Evolutionary conservation across 768 basidiomycete genomes (phyloP).

Genomic region (Macrolepiota fuliginosa): DNA sequence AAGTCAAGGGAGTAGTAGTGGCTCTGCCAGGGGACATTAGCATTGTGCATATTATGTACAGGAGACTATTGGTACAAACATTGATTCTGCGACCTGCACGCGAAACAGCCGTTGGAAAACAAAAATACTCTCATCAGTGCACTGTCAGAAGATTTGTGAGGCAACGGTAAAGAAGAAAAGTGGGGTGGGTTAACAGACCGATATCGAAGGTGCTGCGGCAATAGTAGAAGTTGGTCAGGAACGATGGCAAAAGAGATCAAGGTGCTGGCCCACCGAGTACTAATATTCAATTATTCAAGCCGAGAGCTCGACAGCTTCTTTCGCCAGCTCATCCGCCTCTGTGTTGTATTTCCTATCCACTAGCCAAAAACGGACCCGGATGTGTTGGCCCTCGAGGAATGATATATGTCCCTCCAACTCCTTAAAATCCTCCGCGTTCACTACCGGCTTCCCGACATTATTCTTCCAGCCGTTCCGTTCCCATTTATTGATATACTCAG

Average conservation of each 20-base stretch:
- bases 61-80: too few species aligned
- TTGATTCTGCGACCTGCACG: too few species aligned
- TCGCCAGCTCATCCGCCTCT: not conserved
- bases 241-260: too few species aligned
- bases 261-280: not conserved
- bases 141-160: too few species aligned
- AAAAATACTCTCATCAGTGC: too few species aligned
- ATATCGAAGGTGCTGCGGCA: too few species aligned
- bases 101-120: too few species aligned
- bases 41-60: too few species aligned
- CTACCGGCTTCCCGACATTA: not conserved
- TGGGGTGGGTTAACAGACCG: not conserved
- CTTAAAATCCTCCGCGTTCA: slow-evolving; percentile 1
- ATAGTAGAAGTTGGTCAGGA: too few species aligned
- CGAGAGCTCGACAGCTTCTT: not conserved
- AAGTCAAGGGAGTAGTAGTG: too few species aligned
- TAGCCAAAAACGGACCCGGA: slow-evolving; percentile 1
- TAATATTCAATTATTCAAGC: not conserved
- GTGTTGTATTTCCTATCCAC: not conserved
- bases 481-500: slow-evolving; percentile 11
- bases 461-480: slow-evolving; percentile 6
- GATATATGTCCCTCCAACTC: not conserved
- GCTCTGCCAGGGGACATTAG: too few species aligned
- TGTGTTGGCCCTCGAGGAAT: not conserved
- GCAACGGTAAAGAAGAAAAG: too few species aligned